phyloP scores from a whole-genome alignment of 2,329 filamentous ascomycete genomes.

The Daldinia eschscholtzii region DNA sequence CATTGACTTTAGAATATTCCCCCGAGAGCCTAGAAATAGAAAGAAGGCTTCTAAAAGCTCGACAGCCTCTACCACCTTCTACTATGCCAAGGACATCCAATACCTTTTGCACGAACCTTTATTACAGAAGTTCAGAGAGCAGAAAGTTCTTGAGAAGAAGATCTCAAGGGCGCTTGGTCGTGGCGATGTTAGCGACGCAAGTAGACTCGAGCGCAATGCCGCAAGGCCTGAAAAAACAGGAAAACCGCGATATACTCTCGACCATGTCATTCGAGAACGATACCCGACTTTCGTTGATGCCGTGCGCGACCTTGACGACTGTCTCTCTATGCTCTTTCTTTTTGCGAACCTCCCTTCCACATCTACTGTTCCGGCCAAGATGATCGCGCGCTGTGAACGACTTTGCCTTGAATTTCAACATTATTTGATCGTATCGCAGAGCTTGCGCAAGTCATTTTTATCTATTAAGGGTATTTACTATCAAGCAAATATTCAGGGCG shows the following conservation, averaged over 20 bases:
- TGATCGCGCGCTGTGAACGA: conserved; percentile 93
- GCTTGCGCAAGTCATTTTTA: conserved; percentile 93
- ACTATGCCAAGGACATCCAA: conserved; percentile 94
- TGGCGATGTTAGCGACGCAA: conserved; percentile 89
- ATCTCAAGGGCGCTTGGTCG: conserved; percentile 92
- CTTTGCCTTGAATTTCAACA: conserved; percentile 97
- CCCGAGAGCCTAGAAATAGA: conserved; percentile 94
- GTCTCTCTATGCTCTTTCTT: conserved; percentile 94
- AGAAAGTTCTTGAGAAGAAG: conserved; percentile 97
- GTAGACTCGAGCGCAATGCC: conserved; percentile 87
- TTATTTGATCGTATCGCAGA: conserved; percentile 93
- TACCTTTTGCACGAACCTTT: conserved; percentile 97
- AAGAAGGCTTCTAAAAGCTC: conserved; percentile 96
- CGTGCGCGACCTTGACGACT: conserved; percentile 94
- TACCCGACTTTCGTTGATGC: conserved; percentile 98
- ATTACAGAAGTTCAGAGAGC: conserved; percentile 93
- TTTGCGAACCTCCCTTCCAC: conserved; percentile 97
- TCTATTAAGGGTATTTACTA: conserved; percentile 99
- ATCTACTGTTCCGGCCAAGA: conserved; percentile 89
- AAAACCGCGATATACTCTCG: conserved; percentile 88
- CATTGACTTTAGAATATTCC: conserved; percentile 76
- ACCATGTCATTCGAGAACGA: conserved; percentile 97
- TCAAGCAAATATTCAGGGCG: conserved; percentile 95
- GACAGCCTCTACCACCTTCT: conserved; percentile 92
- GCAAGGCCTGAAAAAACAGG: conserved; percentile 89